Evolutionary conservation across 139 green algal species (phyloP).

Genomic region (Deuterostichococcus epilithicus): DNA sequence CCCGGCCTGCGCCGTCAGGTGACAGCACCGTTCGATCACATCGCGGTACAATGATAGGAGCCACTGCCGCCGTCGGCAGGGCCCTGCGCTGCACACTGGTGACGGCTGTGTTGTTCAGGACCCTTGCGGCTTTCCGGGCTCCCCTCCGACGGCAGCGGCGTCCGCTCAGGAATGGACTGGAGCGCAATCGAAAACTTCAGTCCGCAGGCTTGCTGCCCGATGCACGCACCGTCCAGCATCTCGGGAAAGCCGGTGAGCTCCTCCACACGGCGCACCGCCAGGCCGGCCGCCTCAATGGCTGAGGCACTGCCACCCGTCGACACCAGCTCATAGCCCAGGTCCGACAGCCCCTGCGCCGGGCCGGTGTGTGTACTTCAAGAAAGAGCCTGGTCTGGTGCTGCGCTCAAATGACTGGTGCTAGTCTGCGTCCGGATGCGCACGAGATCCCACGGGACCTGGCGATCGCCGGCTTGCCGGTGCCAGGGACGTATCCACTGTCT

Average conservation of each 20-base stretch:
- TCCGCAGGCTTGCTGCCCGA: too few relatives aligned
- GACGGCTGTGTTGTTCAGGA: not conserved
- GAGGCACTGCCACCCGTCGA: constrained; percentile 91
- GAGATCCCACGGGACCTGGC: too few relatives aligned
- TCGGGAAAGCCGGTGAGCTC: constrained; percentile 96
- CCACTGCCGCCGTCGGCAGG: too few relatives aligned
- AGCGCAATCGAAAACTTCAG: not conserved
- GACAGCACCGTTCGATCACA: too few relatives aligned
- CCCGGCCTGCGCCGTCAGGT: constrained; percentile 62
- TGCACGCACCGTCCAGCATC: constrained; percentile 96
- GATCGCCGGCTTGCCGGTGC: not conserved
- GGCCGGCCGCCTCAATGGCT: constrained; percentile 70
- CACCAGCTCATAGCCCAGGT: constrained; percentile 87
- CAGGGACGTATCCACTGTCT: too few relatives aligned
- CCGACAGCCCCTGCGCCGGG: constrained; percentile 61
- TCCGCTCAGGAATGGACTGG: not conserved
- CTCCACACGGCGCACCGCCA: constrained; percentile 85
- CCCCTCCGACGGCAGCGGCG: not conserved
- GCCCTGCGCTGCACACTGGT: too few relatives aligned
- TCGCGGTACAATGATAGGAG: too few relatives aligned
- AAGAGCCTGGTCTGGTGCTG: not conserved
- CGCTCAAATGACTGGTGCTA: not conserved
- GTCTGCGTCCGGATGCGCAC: too few relatives aligned
- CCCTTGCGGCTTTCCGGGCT: not conserved
- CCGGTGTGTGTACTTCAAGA: not conserved